Evolutionary conservation across 1,284 basidiomycete species (phyloP).

Genomic region (Sanghuangporus sanghuang): DNA sequence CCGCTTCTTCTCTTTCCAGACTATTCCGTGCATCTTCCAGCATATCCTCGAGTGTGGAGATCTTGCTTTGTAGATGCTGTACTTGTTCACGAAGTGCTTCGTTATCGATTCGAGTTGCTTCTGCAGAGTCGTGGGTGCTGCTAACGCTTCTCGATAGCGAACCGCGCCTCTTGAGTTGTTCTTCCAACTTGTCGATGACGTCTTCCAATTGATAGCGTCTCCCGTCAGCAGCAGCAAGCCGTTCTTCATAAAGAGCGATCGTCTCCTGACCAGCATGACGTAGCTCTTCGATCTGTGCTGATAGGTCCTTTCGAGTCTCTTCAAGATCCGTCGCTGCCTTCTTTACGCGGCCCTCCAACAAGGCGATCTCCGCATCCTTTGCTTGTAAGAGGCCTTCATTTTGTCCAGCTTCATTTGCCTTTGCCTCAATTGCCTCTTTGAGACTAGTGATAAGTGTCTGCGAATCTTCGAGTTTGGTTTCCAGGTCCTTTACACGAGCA

Average conservation of each 20-base stretch:
- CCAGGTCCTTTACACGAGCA: conserved; percentile 38
- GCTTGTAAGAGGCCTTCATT: conserved; percentile 43
- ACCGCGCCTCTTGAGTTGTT: conserved; percentile 38
- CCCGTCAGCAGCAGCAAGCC: conserved; percentile 63
- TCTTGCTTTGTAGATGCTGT: conserved; percentile 76
- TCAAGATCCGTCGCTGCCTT: conserved; percentile 49
- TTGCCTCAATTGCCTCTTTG: conserved; percentile 46
- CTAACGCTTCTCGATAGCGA: conserved; percentile 27
- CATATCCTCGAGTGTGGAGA: conserved; percentile 75
- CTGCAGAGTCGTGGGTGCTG: conserved; percentile 37
- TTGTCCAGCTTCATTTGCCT: conserved; percentile 48
- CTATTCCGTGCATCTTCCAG: conserved; percentile 73
- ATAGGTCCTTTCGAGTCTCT: conserved; percentile 62
- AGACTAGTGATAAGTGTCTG: conserved; percentile 42
- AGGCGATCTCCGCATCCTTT: conserved; percentile 52
- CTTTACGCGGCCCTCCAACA: conserved; percentile 46
- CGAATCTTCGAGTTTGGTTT: conserved; percentile 44
- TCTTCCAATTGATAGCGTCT: conserved; percentile 79
- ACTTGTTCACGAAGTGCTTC: conserved; percentile 87
- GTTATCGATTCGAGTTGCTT: conserved; percentile 87
- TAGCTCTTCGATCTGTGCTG: conserved; percentile 73
- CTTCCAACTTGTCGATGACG: conserved; percentile 58
- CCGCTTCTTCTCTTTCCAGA: conserved; percentile 70
- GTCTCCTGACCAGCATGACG: conserved; percentile 85
- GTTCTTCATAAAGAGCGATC: conserved; percentile 89